Percentiles rank a stretch among this genome's conserved stretches.
These are phyloP conservation scores for Polyporus tsugae DNA, from an alignment of 1,284 basidiomycete genomes.

Conservation along the genomic window DNA sequence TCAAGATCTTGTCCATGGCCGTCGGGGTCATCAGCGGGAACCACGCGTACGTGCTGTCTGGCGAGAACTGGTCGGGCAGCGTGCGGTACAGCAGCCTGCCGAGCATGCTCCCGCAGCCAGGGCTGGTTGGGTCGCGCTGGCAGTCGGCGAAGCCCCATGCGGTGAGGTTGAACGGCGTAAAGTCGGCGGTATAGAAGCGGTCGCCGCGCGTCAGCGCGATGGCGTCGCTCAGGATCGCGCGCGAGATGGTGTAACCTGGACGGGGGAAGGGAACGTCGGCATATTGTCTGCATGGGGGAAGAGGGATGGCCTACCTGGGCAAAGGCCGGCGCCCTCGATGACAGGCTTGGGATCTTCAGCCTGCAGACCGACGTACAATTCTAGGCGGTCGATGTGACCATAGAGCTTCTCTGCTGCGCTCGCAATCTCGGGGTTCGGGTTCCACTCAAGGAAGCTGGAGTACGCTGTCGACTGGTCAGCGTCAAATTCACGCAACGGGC, in stretches of 20 bases:
- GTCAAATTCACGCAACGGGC: neutral
- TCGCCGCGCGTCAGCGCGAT: conserved; percentile 86
- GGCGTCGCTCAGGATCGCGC: conserved; percentile 90
- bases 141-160: conserved; percentile 85
- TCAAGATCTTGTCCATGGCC: conserved; percentile 67
- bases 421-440: conserved; percentile 76
- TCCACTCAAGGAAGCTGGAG: conserved; percentile 83
- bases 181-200: conserved; percentile 85
- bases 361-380: conserved; percentile 80
- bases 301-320: conserved; percentile 61
- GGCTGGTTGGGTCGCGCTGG: conserved; percentile 71
- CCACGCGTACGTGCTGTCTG: conserved; percentile 82
- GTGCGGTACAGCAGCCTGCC: conserved; percentile 78
- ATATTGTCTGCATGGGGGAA: neutral
- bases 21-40: conserved; percentile 86
- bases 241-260: conserved; percentile 82
- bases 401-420: conserved; percentile 81
- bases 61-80: conserved; percentile 73
- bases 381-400: conserved; percentile 79
- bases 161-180: conserved; percentile 83
- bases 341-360: conserved; percentile 78
- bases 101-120: conserved; percentile 78
- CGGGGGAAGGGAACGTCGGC: neutral
- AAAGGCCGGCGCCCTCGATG: conserved; percentile 81
- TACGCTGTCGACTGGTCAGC: conserved; percentile 48